These are phyloP conservation scores for Metschnikowia lunata DNA, from an alignment of 805 yeast genomes.

Conservation along the genomic window DNA sequence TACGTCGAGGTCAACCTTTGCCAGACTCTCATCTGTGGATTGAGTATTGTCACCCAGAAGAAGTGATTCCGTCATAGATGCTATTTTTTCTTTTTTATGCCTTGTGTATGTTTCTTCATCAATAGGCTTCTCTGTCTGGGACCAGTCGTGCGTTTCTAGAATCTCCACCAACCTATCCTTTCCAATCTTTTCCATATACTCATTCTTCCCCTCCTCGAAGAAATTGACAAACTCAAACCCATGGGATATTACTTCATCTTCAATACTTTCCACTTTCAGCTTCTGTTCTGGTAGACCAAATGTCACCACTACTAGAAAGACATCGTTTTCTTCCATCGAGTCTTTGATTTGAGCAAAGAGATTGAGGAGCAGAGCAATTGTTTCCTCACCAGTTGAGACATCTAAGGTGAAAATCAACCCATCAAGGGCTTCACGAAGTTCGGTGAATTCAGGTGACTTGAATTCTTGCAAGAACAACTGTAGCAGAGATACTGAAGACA, in stretches of 20 bases:
- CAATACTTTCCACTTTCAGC: conserved; percentile 24
- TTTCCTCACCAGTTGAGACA: conserved; percentile 19
- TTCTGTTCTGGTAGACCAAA: background rate
- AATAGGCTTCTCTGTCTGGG: conserved; percentile 15
- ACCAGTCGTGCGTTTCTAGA: conserved; percentile 49
- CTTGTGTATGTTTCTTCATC: conserved; percentile 16
- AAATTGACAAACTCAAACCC: conserved; percentile 44
- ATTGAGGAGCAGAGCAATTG: conserved; percentile 18
- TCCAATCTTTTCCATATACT: conserved; percentile 42
- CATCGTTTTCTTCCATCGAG: conserved; percentile 19
- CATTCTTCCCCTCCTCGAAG: conserved; percentile 31
- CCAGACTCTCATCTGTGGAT: conserved; percentile 1
- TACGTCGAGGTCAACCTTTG: conserved; percentile 24
- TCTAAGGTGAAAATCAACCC: conserved; percentile 44
- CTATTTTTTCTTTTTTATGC: conserved; percentile 19
- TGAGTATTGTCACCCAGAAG: conserved; percentile 6
- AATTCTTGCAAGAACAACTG: conserved; percentile 41
- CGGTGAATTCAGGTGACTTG: conserved; percentile 30
- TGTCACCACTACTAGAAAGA: conserved; percentile 36
- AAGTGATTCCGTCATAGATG: conserved; percentile 27
- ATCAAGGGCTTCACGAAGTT: conserved; percentile 42
- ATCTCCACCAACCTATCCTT: conserved; percentile 41
- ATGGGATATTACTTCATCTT: conserved; percentile 32
- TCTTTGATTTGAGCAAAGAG: conserved; percentile 6
- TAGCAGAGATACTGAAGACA: conserved; percentile 9